These are phyloP conservation scores for Pisolithus sp. DNA, from an alignment of 768 basidiomycete genomes.

Conservation along the genomic window DNA sequence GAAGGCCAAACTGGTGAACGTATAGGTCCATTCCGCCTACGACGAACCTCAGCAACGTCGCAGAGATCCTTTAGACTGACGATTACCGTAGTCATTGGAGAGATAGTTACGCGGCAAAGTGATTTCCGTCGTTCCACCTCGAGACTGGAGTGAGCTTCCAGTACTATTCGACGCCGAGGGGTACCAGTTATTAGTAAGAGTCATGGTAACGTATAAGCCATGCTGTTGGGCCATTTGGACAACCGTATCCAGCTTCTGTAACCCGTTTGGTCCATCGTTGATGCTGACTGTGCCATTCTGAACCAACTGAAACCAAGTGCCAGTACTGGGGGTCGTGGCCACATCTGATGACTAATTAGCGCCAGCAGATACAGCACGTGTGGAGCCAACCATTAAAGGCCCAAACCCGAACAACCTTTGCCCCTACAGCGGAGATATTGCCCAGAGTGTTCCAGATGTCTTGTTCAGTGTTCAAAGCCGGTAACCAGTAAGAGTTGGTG, in stretches of 20 bases:
- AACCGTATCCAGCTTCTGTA: slow-evolving; percentile 58
- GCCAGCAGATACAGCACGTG: not conserved
- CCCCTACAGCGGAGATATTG: slow-evolving; percentile 49
- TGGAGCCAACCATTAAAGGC: slow-evolving; percentile 54
- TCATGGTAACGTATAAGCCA: slow-evolving; percentile 45
- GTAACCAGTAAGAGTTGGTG: slow-evolving; percentile 66
- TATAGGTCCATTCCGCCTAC: slow-evolving; percentile 64
- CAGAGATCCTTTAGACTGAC: not conserved
- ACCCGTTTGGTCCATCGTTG: slow-evolving; percentile 55
- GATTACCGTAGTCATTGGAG: slow-evolving; percentile 56
- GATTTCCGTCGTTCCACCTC: slow-evolving; percentile 20
- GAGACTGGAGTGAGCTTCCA: slow-evolving; percentile 3
- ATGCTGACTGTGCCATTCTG: slow-evolving; percentile 47
- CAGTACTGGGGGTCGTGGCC: slow-evolving; percentile 42
- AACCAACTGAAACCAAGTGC: slow-evolving; percentile 61
- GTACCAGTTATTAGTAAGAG: slow-evolving; percentile 61
- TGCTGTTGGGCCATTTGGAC: slow-evolving; percentile 48
- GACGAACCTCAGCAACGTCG: slow-evolving; percentile 3
- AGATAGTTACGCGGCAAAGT: slow-evolving; percentile 46
- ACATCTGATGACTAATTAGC: slow-evolving; percentile 38
- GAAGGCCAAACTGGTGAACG: slow-evolving; percentile 40
- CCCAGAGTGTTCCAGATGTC: slow-evolving; percentile 56
- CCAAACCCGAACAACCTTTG: slow-evolving; percentile 62
- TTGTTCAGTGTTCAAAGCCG: slow-evolving; percentile 42
- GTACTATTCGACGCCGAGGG: slow-evolving; percentile 20